A percentile compares a stretch with the other conserved stretches of the same genome.
Evolutionary conservation across 192 early-diverging fungal genomes (phyloP).

Genomic region (Chytriomyces sp.): DNA sequence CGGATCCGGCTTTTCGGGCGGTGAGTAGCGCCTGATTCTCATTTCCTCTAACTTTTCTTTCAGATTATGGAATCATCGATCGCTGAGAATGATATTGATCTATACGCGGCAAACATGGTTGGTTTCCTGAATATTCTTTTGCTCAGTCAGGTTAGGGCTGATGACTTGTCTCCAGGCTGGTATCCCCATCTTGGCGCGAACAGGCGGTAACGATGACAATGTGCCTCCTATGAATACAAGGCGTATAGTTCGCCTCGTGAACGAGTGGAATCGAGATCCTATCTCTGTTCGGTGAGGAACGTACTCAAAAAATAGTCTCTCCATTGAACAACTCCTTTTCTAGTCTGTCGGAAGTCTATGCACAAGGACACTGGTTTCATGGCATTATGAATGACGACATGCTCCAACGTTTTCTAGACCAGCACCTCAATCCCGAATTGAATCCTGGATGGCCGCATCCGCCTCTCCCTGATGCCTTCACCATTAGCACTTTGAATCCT

Average conservation of each 20-base stretch:
- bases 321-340: not conserved
- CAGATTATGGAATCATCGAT: slow-evolving; percentile 73
- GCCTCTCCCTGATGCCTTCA: slow-evolving; percentile 58
- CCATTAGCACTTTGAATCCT: slow-evolving; percentile 65
- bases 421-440: slow-evolving; percentile 32
- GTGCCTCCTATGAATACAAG: slow-evolving; percentile 72
- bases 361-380: slow-evolving; percentile 70
- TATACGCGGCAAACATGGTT: slow-evolving; percentile 71
- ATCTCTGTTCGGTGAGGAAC: slow-evolving; percentile 47
- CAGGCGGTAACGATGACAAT: slow-evolving; percentile 69
- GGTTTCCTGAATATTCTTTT: not conserved
- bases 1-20: slow-evolving; percentile 65
- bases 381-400: slow-evolving; percentile 57
- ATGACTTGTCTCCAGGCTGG: slow-evolving; percentile 50
- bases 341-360: slow-evolving; percentile 65
- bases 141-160: not conserved
- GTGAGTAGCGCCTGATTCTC: slow-evolving; percentile 37
- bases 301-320: not conserved
- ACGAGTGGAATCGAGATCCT: slow-evolving; percentile 62
- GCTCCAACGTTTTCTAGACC: slow-evolving; percentile 52
- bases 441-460: slow-evolving; percentile 40
- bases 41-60: not conserved
- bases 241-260: slow-evolving; percentile 62
- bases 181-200: slow-evolving; percentile 63
- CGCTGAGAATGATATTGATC: slow-evolving; percentile 73